Base-by-base conservation (phyloP, 225 moss, liverwort and hornwort genomes). In the Neckera pumila region DNA sequence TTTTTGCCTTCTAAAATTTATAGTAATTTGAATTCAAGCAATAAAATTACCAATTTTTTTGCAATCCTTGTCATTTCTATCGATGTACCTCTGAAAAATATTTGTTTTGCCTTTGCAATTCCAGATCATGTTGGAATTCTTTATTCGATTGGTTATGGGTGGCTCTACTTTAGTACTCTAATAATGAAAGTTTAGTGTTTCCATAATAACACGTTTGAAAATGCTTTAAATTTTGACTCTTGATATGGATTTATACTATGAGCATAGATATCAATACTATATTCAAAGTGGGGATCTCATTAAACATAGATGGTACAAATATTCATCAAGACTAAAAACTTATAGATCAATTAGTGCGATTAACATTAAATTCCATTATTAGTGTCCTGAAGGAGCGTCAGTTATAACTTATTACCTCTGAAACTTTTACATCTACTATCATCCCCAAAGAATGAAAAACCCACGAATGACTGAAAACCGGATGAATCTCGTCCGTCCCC, bases 191-290 rank as follows among this genome's bases (percentile, higher is more conserved):
- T 54, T 15, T n/a, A 6, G 2, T n/a, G 1, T 36, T 15, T 16
- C 1, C 1, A 12, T 5, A 13, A 4, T 51, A 12, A 75, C 43
- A 20, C 1, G 6, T 74, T 74, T 47, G 31, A 53, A 51, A 53
- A 34, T 54, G 2, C 7, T 76, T 2, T 6, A 23, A 22, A 0
- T 36, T 76, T 34, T 53, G 3, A 5, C 0, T 34, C 1, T 23
- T 5, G 34, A 51, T 34, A 9, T 4, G 2, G 2, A 4, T 53
- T 36, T 54, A 49, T 33, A 20, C 10, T 3, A 9, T 22, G 0
- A 22, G 0, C 6, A 14, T 36, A 53, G 6, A 76, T 14, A 53
- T 34, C 33, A 49, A 53, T 53, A 36, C 36, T 54, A 34, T 54
- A 34, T 53, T 36, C 5, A 76, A 76, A 54, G 36, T 14, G 1